These are phyloP conservation scores for Pseudogymnoascus sp. DNA, from an alignment of 2,329 filamentous ascomycete genomes.

Conservation along the genomic window DNA sequence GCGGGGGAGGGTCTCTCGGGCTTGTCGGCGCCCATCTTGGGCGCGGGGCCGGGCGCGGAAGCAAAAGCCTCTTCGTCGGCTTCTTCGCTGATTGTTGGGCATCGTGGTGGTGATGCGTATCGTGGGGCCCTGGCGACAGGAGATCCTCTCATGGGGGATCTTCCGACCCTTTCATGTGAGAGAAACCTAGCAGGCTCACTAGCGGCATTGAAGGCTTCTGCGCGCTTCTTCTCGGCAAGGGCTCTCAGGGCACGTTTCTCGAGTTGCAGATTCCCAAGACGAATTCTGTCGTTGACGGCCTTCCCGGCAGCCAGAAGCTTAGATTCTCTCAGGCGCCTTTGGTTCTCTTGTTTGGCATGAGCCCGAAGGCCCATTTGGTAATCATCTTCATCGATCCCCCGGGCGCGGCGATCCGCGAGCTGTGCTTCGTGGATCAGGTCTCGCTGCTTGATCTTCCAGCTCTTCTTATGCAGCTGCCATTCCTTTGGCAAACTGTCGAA, in stretches of 20 bases:
- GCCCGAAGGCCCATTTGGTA: background rate
- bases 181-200: background rate
- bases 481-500: background rate
- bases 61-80: background rate
- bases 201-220: background rate
- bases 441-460: conserved; percentile 1
- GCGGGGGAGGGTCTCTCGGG: background rate
- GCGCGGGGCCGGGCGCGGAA: background rate
- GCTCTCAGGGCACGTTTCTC: background rate
- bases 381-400: background rate
- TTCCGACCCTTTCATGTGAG: background rate
- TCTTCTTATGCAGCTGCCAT: background rate
- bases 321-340: background rate
- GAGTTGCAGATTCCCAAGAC: background rate
- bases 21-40: background rate
- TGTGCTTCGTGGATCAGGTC: background rate
- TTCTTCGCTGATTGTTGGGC: background rate
- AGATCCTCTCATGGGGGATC: background rate
- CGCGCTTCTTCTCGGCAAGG: background rate
- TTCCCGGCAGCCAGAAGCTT: background rate
- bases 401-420: background rate
- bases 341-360: background rate
- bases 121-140: background rate
- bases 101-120: background rate
- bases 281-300: background rate